Evolutionary conservation across 352 stramenopile species (phyloP).

Genomic region (Phytophthora tentaculata): DNA sequence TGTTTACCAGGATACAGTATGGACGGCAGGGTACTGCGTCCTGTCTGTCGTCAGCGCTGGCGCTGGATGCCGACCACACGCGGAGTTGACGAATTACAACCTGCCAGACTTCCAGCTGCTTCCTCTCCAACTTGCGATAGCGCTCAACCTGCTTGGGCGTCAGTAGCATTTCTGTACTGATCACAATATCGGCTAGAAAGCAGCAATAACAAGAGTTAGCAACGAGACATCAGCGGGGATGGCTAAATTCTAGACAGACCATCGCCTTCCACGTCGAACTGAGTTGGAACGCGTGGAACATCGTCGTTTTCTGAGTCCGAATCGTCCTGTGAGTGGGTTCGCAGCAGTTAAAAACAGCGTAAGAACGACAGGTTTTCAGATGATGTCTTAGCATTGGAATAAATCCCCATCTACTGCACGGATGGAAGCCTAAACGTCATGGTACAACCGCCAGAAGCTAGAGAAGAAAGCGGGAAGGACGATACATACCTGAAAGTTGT

Average conservation of each 20-base stretch:
- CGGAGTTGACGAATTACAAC: conserved; percentile 87
- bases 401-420: conserved; percentile 7
- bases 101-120: conserved; percentile 87
- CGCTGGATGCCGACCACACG: conserved; percentile 84
- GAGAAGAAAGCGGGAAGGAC: neutral
- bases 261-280: conserved; percentile 84
- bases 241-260: conserved; percentile 44
- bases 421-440: neutral
- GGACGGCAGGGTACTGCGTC: conserved; percentile 78
- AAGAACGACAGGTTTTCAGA: neutral
- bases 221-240: neutral
- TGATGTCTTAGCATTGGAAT: neutral
- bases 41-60: conserved; percentile 53
- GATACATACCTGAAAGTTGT: conserved; percentile 75
- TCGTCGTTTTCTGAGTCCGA: conserved; percentile 69
- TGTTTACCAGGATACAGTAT: conserved; percentile 90
- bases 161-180: conserved; percentile 79
- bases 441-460: neutral
- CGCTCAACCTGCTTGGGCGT: conserved; percentile 66
- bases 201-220: conserved; percentile 2
- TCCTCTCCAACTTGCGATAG: conserved; percentile 77
- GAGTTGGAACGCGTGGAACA: conserved; percentile 68
- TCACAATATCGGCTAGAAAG: conserved; percentile 70
- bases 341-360: conserved; percentile 3
- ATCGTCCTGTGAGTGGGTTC: conserved; percentile 42